These are phyloP conservation scores for Picea abies DNA, from an alignment of 83 land plant species.

Conservation along the genomic window DNA sequence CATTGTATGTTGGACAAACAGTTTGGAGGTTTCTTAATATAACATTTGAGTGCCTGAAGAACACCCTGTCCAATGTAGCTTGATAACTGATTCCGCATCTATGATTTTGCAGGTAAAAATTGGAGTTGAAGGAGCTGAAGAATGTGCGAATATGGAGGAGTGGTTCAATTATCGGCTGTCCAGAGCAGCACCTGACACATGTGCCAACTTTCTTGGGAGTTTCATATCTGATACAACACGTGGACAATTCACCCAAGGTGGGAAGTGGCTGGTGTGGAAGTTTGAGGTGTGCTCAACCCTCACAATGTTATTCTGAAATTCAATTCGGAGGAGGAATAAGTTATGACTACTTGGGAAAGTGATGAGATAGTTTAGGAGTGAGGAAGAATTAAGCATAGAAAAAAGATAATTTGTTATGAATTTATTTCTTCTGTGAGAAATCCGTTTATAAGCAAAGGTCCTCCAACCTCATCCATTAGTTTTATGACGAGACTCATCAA, in stretches of 20 bases:
- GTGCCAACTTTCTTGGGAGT: slow-evolving; percentile 95
- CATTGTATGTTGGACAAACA: background rate
- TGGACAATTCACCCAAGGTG: slow-evolving; percentile 86
- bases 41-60: too few relatives aligned
- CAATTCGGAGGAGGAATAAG: background rate
- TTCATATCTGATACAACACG: slow-evolving; percentile 84
- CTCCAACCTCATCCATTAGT: background rate
- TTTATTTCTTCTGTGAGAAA: background rate
- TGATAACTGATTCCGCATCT: background rate
- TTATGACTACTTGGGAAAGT: background rate
- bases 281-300: slow-evolving; percentile 71
- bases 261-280: slow-evolving; percentile 98
- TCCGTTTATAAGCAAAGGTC: background rate
- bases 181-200: slow-evolving; percentile 95
- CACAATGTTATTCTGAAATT: background rate
- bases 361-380: background rate
- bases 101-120: slow-evolving; percentile 74
- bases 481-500: background rate
- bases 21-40: too few relatives aligned
- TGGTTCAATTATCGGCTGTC: slow-evolving; percentile 98
- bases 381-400: background rate
- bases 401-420: slow-evolving; percentile 5
- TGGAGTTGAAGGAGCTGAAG: slow-evolving; percentile 90
- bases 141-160: slow-evolving; percentile 96
- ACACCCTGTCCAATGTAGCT: too few relatives aligned